A percentile compares a stretch with the other conserved stretches of the same genome.
These are phyloP conservation scores for Leishmania lainsoni DNA, from an alignment of 208 protist species.

Conservation along the genomic window DNA sequence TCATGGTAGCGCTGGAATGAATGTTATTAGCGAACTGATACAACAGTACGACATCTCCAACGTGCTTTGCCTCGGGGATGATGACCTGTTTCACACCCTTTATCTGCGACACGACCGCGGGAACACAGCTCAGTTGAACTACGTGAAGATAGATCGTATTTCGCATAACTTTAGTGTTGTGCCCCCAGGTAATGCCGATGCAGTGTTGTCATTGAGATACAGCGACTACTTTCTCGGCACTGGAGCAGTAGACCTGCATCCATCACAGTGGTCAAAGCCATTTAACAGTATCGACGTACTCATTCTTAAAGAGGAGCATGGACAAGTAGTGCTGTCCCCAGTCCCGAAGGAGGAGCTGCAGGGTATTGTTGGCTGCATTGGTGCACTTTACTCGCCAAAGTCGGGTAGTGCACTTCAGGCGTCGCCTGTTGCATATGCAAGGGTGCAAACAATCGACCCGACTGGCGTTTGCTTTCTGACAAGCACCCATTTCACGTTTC, in stretches of 20 bases:
- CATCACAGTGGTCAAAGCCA: slow-evolving; percentile 64
- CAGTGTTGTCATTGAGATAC: slow-evolving; percentile 46
- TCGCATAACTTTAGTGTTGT: slow-evolving; percentile 55
- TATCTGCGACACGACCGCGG: slow-evolving; percentile 37
- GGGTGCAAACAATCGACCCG: slow-evolving; percentile 73
- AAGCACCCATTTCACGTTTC: slow-evolving; percentile 77
- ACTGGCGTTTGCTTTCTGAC: slow-evolving; percentile 75
- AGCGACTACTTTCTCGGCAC: slow-evolving; percentile 76
- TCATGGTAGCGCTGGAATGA: slow-evolving; percentile 53
- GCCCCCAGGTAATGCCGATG: slow-evolving; percentile 27
- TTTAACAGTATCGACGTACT: slow-evolving; percentile 72
- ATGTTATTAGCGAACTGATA: slow-evolving; percentile 70
- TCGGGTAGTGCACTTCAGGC: slow-evolving; percentile 46
- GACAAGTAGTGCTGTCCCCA: slow-evolving; percentile 44
- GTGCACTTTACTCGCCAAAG: slow-evolving; percentile 55
- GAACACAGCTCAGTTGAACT: slow-evolving; percentile 14
- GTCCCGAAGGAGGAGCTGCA: slow-evolving; percentile 66
- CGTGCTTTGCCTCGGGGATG: slow-evolving; percentile 75
- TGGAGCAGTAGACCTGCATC: slow-evolving; percentile 60
- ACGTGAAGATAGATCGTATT: slow-evolving; percentile 60
- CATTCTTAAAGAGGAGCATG: slow-evolving; percentile 63
- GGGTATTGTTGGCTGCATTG: slow-evolving; percentile 77
- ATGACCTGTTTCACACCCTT: slow-evolving; percentile 75
- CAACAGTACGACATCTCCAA: slow-evolving; percentile 64
- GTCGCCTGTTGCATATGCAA: slow-evolving; percentile 58